Percentiles rank a stretch among this genome's conserved stretches.
phyloP scores from a whole-genome alignment of 176 grass and related monocot genomes.

The Themeda triandra region DNA sequence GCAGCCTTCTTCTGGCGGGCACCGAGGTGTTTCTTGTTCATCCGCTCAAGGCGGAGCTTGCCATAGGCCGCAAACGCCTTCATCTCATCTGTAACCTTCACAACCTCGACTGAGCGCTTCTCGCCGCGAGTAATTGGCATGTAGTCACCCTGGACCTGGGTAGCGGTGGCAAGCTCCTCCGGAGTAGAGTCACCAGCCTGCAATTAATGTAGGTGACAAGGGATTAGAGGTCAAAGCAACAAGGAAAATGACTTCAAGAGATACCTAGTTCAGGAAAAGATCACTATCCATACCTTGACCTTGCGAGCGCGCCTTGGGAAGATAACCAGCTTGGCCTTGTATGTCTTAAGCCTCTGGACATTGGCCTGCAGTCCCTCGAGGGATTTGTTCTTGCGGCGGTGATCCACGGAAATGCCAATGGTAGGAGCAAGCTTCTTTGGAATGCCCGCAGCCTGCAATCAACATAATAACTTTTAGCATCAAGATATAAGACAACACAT shows the following conservation, averaged over 20 bases:
- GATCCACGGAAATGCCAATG: constrained; percentile 52
- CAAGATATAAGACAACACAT: neutral
- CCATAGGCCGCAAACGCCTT: constrained; percentile 67
- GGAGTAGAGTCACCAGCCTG: constrained; percentile 91
- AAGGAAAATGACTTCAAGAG: neutral
- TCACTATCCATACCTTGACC: constrained; percentile 49
- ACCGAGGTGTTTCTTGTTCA: constrained; percentile 81
- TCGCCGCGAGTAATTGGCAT: constrained; percentile 73
- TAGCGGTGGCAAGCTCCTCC: constrained; percentile 83
- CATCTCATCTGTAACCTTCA: constrained; percentile 85
- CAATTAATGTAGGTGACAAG: neutral
- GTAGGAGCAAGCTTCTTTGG: constrained; percentile 84
- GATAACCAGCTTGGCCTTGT: constrained; percentile 95
- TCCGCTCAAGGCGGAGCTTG: constrained; percentile 86
- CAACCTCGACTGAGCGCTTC: constrained; percentile 67
- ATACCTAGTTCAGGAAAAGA: neutral
- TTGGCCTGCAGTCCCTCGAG: constrained; percentile 52
- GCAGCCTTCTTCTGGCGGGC: constrained; percentile 78
- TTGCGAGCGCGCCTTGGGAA: constrained; percentile 83
- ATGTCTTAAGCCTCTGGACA: constrained; percentile 83
- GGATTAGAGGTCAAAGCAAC: neutral
- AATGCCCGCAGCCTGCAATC: constrained; percentile 67
- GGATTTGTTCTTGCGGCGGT: neutral
- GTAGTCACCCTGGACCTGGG: constrained; percentile 84
- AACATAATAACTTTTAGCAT: neutral